Conservation (phyloP, 805 yeast species). For the Kregervanrija delftensis region DNA sequence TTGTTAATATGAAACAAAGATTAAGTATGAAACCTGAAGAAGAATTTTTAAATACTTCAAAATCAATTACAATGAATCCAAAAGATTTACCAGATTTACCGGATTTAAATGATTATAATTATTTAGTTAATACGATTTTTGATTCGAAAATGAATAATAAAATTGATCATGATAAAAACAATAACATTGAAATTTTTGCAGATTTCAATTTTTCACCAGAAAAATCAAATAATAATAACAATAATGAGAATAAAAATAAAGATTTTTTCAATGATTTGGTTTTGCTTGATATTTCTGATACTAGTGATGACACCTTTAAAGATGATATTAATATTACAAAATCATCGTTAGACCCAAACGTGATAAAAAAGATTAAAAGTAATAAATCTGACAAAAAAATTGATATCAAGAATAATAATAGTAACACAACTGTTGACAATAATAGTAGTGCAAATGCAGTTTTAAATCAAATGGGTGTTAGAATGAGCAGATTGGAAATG, state of each 20-base stretch:
- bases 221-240: not conserved
- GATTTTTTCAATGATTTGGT: conserved; percentile 2
- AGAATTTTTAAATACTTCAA: conserved; percentile 1
- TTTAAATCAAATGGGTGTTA: conserved; percentile 23
- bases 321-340: not conserved
- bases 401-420: too few species aligned
- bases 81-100: conserved; percentile 21
- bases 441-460: conserved; percentile 10
- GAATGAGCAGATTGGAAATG: conserved; percentile 21
- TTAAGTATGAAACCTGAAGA: conserved; percentile 6
- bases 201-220: not conserved
- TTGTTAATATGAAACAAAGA: conserved; percentile 11
- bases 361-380: too few species aligned
- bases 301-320: not conserved
- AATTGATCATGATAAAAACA: not conserved
- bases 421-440: too few species aligned
- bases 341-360: not conserved
- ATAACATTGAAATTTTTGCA: not conserved
- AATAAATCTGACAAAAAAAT: too few species aligned
- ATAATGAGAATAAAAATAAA: not conserved
- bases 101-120: conserved; percentile 24
- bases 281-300: conserved; percentile 3
- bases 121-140: conserved; percentile 26
- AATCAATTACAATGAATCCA: conserved; percentile 15
- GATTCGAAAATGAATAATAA: conserved; percentile 4